Evolutionary conservation across 805 yeast genomes (phyloP), one percentile per base, ranked within the genome.

Genomic region (Teunomyces kruisii): DNA sequence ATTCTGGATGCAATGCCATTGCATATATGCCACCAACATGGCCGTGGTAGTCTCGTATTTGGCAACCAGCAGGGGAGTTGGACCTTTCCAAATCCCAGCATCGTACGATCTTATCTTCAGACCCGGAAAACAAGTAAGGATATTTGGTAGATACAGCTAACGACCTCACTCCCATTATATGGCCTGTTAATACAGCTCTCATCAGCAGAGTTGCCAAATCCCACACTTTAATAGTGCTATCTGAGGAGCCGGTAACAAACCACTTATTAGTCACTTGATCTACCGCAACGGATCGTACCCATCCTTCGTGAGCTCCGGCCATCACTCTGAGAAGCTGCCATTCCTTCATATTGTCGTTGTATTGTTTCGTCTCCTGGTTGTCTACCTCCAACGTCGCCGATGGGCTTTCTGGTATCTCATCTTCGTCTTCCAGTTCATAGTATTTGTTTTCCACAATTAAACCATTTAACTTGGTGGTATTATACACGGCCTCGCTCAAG

Each of bases 71-170:
- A 1, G 62, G 49, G 2, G 88, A 81, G 53, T 80, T 80, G 55
- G 91, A 88, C 57, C 82, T 79, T 62, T 92, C 98, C 53, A 94
- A 73, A 69, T 94, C 99, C 97, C 98, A 94, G 64, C 98, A 91
- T 59, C 88, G 81, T 8, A 90, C 88, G 19, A 90, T 76, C 62
- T 91, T 91, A 62, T 94, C 99, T 59, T 94, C 98, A 36, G 96
- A 86, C 17, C 94, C 91, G 10, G 92, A 81, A 61, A 91, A 94
- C 71, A 94, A 68, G 62, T 92, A 92, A 0, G 98, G 97, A 59
- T 84, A 89, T 44, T 86, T 71, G 2, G 75, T 70, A 0, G 96
- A 87, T 0, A 92, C 77, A 0, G 76, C 83, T 12, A 94, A 57
- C 2, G 88, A 86, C 44, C 97, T 67, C 0, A 94, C 92, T 0